These are phyloP conservation scores for Fabrea salina DNA, from an alignment of 169 alveolate genomes.

Conservation along the genomic window DNA sequence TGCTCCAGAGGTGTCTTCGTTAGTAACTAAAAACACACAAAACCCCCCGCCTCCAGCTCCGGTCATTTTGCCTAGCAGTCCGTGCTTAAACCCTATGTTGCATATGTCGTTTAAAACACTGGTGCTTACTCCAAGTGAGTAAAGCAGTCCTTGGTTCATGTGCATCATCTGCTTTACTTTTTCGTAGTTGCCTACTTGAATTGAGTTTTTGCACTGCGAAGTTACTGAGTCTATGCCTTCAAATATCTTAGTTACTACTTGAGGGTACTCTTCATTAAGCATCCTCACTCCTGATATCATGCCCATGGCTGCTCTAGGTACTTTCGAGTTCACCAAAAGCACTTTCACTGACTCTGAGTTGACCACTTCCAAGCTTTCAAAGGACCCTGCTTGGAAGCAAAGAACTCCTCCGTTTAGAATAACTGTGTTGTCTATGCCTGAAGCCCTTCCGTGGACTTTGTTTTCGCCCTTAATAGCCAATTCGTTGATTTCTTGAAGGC, in stretches of 20 bases:
- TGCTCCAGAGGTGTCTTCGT: neutral
- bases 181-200: neutral
- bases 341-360: neutral
- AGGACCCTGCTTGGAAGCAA: neutral
- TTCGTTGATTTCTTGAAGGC: conserved; percentile 5
- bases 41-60: conserved; percentile 36
- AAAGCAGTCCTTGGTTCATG: conserved; percentile 3
- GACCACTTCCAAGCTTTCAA: neutral
- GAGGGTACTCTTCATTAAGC: neutral
- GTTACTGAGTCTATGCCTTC: neutral
- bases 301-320: neutral
- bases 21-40: neutral
- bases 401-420: conserved; percentile 29
- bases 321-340: neutral
- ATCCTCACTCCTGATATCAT: neutral
- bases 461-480: conserved; percentile 19
- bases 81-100: neutral
- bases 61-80: conserved; percentile 33
- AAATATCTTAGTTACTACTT: neutral
- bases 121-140: neutral
- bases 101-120: neutral
- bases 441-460: conserved; percentile 11
- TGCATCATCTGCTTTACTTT: neutral
- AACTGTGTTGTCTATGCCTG: conserved; percentile 30
- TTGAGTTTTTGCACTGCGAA: neutral